Base-by-base conservation (phyloP, 2,329 filamentous ascomycete genomes). In the Tolypocladium nubicola region DNA sequence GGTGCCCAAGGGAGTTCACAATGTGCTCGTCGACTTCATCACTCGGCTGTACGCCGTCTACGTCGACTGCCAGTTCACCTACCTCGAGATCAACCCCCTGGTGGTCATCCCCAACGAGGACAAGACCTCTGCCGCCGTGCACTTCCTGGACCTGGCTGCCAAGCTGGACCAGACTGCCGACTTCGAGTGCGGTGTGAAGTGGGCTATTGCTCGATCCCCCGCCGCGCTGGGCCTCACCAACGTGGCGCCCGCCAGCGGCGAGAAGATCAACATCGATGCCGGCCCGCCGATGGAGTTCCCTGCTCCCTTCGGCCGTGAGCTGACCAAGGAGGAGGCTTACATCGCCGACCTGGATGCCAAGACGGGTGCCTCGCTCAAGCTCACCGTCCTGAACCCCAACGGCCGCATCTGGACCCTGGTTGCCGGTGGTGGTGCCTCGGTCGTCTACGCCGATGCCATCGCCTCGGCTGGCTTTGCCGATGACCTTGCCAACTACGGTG, bases 31-130 rank as follows among this genome's bases (percentile, higher is more conserved):
- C 62, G 94, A 99, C 83, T 99, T 99, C 84, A 99, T 99, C 80
- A 90, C 90, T 70, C 87, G 94, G 68, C 83, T 99, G 65, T 99
- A 99, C 74, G 94, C 93, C 68, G 94, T 99, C 79, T 99, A 97
- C 71, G 94, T 97, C 64, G 94, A 99, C 82, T 96, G 90, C 85
- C 94, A 99, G 78, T 99, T 99, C 85, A 97, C 94, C 71, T 99
- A 99, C 81, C 90, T 99, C 67, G 94, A 99, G 79, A 99, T 99
- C 83, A 99, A 99, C 86, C 94, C 94, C 66, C 81, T 99, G 63
- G 94, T 99, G 61, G 94, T 97, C 73, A 93, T 99, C 69, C 94
- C 94, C 75, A 97, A 97, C 75, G 87, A 84, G 65, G 86, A 92
- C 68, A 88, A 84, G 71, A 97, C 93, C 65, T 96, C 91, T 59